These are phyloP conservation scores for Cenchrus fungigraminus DNA, from an alignment of 176 grass and related monocot species.

Conservation along the genomic window DNA sequence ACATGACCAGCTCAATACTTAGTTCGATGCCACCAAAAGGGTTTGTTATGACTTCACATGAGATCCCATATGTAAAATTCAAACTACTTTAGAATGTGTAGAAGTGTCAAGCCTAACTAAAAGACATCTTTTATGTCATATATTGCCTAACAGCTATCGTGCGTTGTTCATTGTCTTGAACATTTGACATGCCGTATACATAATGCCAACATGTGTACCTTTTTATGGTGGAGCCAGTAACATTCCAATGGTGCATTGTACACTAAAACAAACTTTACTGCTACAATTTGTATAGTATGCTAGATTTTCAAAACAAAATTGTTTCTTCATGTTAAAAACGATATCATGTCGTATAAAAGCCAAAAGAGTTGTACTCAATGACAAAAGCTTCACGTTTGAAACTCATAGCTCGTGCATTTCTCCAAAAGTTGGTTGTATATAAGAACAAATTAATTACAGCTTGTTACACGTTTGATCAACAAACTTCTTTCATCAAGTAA, in stretches of 20 bases:
- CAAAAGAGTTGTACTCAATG: background rate
- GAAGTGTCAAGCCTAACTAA: background rate
- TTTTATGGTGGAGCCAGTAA: background rate
- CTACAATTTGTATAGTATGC: background rate
- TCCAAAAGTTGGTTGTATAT: background rate
- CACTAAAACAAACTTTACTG: background rate
- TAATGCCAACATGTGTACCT: background rate
- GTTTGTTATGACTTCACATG: background rate
- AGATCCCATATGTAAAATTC: background rate
- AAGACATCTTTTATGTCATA: background rate
- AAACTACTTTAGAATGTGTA: background rate
- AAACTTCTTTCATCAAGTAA: slow-evolving; percentile 27
- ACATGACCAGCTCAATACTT: background rate
- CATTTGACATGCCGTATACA: background rate
- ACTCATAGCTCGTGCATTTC: background rate
- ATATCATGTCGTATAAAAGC: background rate
- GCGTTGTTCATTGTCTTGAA: no score
- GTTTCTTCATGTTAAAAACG: background rate
- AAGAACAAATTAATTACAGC: slow-evolving; percentile 14
- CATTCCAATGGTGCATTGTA: background rate
- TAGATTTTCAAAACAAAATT: background rate
- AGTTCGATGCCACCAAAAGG: background rate
- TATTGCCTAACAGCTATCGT: background rate
- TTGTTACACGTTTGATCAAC: background rate
- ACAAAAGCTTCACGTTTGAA: background rate